Percentiles rank a stretch among this genome's conserved stretches.
Evolutionary conservation across 2,329 filamentous ascomycete species (phyloP).

Genomic region (Aspergillus persii): DNA sequence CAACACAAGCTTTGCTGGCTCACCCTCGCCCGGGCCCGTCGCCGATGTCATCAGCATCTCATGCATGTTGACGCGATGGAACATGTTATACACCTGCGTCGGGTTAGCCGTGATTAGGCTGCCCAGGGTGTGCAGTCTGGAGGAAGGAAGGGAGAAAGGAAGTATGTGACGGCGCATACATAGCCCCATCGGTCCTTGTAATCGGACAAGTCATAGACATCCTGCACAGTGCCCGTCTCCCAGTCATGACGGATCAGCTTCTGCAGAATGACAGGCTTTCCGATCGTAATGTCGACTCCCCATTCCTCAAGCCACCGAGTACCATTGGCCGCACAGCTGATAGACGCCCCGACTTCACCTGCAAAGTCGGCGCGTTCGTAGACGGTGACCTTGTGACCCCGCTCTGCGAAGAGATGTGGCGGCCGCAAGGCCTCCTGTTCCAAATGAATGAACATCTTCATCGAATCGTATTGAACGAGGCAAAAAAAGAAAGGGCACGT

Average conservation of each 20-base stretch:
- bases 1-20: constrained; percentile 10
- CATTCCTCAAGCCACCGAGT: constrained; percentile 22
- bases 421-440: constrained; percentile 1
- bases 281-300: constrained; percentile 18
- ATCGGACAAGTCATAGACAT: constrained; percentile 26
- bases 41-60: constrained; percentile 19
- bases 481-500: too few relatives aligned
- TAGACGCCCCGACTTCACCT: constrained; percentile 22
- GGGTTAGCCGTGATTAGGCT: background rate
- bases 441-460: background rate
- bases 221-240: constrained; percentile 23
- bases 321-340: constrained; percentile 22
- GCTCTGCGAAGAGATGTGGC: constrained; percentile 6
- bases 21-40: constrained; percentile 16
- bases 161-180: background rate
- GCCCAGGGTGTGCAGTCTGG: background rate
- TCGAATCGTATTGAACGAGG: too few relatives aligned
- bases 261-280: constrained; percentile 23
- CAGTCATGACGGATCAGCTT: constrained; percentile 31
- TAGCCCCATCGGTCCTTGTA: constrained; percentile 21
- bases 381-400: constrained; percentile 21
- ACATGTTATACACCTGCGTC: constrained; percentile 21
- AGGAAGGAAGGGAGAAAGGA: too few relatives aligned
- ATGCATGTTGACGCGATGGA: constrained; percentile 22
- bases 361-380: constrained; percentile 24